These are phyloP conservation scores for Aspergillus cristatus DNA, from an alignment of 495 filamentous ascomycete genomes.

Conservation along the genomic window DNA sequence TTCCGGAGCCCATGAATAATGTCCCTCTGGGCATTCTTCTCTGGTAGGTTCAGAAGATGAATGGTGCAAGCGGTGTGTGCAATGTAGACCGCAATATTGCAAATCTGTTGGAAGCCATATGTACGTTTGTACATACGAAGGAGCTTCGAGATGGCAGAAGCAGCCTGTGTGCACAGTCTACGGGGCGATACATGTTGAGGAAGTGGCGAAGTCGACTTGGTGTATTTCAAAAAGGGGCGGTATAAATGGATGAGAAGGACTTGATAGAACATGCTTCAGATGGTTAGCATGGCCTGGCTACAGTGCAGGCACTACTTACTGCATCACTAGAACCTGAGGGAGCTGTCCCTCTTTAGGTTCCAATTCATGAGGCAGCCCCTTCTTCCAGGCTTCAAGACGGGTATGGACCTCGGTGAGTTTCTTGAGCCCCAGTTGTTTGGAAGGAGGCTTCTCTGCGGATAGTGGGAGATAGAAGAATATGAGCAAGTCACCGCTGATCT, in stretches of 20 bases:
- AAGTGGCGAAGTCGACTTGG: conserved; percentile 66
- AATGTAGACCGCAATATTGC: conserved; percentile 93
- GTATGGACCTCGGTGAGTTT: conserved; percentile 87
- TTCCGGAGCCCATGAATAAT: conserved; percentile 85
- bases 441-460: conserved; percentile 45
- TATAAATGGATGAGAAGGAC: conserved; percentile 95
- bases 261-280: conserved; percentile 86
- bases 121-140: conserved; percentile 88
- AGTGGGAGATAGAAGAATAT: conserved; percentile 83
- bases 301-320: conserved; percentile 56
- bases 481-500: conserved; percentile 88
- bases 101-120: conserved; percentile 85
- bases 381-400: conserved; percentile 84
- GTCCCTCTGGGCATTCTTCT: conserved; percentile 80
- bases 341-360: conserved; percentile 84
- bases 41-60: conserved; percentile 84
- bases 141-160: conserved; percentile 79
- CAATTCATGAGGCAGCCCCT: conserved; percentile 74
- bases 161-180: conserved; percentile 82
- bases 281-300: background rate
- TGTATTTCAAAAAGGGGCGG: conserved; percentile 91
- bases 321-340: conserved; percentile 85
- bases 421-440: conserved; percentile 77
- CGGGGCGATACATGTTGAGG: conserved; percentile 85
- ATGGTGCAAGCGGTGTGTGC: conserved; percentile 88